Conservation (phyloP, 768 basidiomycete species). For the Russula sp. region DNA sequence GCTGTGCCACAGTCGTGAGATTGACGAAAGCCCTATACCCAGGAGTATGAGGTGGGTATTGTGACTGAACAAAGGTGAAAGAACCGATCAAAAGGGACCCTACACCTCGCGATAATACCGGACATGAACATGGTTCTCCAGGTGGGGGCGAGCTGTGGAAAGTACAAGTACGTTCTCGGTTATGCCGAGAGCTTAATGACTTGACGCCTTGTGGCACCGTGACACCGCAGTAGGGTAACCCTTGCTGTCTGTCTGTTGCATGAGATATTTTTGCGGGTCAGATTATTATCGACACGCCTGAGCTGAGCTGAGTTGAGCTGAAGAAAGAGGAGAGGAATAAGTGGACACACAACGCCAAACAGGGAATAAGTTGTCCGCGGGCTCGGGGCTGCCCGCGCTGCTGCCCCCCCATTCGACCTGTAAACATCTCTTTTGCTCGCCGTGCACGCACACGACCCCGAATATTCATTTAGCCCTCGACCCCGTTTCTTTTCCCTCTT, state of each 20-base stretch:
- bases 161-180: not conserved
- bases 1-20: not conserved
- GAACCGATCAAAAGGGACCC: not conserved
- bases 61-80: not conserved
- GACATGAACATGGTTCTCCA: not conserved
- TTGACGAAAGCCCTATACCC: slow-evolving; percentile 3
- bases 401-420: no score
- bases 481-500: slow-evolving; percentile 4
- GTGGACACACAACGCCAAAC: slow-evolving; percentile 16
- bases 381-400: not conserved
- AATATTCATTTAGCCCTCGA: slow-evolving; percentile 9
- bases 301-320: not conserved
- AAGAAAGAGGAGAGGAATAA: not conserved
- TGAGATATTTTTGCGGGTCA: no score
- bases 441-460: slow-evolving; percentile 11
- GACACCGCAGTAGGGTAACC: no score
- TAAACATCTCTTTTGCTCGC: not conserved
- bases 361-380: not conserved
- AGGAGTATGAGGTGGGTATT: not conserved
- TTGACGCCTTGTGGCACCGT: no score
- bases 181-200: not conserved
- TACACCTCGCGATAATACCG: not conserved
- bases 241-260: no score
- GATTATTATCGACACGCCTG: no score
- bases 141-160: not conserved